Base-by-base conservation (phyloP, 495 filamentous ascomycete species). In the Echria macrotheca region DNA sequence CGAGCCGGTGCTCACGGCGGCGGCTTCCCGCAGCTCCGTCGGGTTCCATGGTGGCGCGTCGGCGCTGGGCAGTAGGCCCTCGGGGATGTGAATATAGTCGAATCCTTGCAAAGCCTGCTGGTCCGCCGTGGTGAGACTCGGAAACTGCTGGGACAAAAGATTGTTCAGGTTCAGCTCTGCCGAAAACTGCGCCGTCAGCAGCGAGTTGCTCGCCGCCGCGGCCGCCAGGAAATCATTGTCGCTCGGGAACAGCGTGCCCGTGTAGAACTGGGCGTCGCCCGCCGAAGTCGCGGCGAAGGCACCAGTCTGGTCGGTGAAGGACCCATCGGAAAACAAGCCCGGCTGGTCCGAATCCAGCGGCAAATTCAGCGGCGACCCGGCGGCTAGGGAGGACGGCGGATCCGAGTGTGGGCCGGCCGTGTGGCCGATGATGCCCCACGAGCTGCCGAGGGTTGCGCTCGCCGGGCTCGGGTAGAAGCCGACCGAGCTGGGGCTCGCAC, bases 401-500 rank as follows among this genome's bases (percentile, higher is more conserved):
- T 55, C 44, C 11, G 44, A 28, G 52, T 2, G 21, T 41, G 38
- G 18, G 15, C 8, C 14, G 40, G 35, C 45, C n/a, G 19, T 39
- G 18, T 55, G 53, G 2, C 67, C 65, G 31, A 73, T 43, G 19
- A 73, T 53, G 22, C 58, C 67, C 65, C 68, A 74, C 12, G 63
- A 62, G 40, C 69, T 66, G 21, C 64, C 63, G 39, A 74, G 54
- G 32, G 66, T 71, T 35, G 65, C 63, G 55, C 62, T 65, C 10
- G 60, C 55, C 9, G 71, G 71, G 39, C 71, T 74, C 19, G 71
- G 61, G 42, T 68, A 59, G 52, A 67, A 71, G 19, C 58, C 60
- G 28, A 58, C 53, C 21, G 62, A 64, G 43, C 54, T 51, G 17
- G 29, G 36, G 19, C 50, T 47, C 23, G 51, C 26, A 49, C 53